Percentiles rank a stretch among this genome's conserved stretches.
These are phyloP conservation scores for Macrolepiota dolichaula DNA, from an alignment of 768 basidiomycete genomes.

Conservation along the genomic window DNA sequence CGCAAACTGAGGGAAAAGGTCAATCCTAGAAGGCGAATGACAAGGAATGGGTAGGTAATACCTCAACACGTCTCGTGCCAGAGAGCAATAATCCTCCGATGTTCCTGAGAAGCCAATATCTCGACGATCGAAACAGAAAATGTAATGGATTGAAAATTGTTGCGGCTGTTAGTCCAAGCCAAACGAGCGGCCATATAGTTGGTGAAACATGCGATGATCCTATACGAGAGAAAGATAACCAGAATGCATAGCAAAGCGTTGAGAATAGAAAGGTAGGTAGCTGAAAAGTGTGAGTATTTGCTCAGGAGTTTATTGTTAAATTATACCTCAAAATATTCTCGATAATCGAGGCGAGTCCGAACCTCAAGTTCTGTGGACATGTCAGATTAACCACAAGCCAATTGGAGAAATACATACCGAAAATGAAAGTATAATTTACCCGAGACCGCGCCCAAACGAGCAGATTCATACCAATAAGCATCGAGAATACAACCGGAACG, in stretches of 20 bases:
- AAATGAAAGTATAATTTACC: conserved; percentile 94
- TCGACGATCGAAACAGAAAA: conserved; percentile 53
- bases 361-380: conserved; percentile 58
- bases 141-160: conserved; percentile 78
- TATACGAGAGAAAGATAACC: conserved; percentile 73
- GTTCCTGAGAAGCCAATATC: conserved; percentile 80
- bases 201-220: conserved; percentile 56
- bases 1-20: conserved; percentile 48
- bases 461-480: conserved; percentile 83
- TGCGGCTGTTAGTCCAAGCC: conserved; percentile 61
- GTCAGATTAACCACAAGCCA: conserved; percentile 12
- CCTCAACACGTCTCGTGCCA: conserved; percentile 75
- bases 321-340: conserved; percentile 62
- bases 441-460: conserved; percentile 69
- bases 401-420: conserved; percentile 45
- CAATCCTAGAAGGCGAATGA: background rate
- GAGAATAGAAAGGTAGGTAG: conserved; percentile 79
- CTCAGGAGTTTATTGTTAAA: conserved; percentile 3
- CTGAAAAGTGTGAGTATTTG: conserved; percentile 30
- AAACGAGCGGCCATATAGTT: conserved; percentile 76
- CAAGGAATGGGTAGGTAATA: conserved; percentile 21
- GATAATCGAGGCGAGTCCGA: conserved; percentile 69
- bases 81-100: conserved; percentile 61
- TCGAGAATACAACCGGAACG: conserved; percentile 70
- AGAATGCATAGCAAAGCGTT: conserved; percentile 76